These are phyloP conservation scores for Suillus placidus DNA, from an alignment of 768 basidiomycete genomes.

Conservation along the genomic window DNA sequence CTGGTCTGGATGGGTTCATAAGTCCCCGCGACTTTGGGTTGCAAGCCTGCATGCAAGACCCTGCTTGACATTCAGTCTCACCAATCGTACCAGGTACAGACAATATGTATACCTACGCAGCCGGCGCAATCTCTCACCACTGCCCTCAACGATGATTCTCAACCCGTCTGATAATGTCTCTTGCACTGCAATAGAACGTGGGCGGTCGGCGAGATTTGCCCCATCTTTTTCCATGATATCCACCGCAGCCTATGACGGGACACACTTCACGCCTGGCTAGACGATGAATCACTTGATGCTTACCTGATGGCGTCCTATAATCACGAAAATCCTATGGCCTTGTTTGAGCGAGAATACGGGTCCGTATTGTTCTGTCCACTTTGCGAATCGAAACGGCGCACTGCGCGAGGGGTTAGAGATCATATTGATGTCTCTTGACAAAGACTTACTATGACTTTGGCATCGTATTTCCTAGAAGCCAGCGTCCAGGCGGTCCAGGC, in stretches of 20 bases:
- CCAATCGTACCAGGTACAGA: neutral
- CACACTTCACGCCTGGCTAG: neutral
- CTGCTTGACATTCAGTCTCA: neutral
- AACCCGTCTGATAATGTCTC: slow-evolving; percentile 39
- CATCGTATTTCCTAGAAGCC: slow-evolving; percentile 27
- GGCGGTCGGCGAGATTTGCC: slow-evolving; percentile 36
- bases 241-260: slow-evolving; percentile 38
- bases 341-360: slow-evolving; percentile 59
- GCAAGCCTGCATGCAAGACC: neutral
- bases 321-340: slow-evolving; percentile 32
- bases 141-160: slow-evolving; percentile 29
- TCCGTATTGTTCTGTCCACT: slow-evolving; percentile 61
- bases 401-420: neutral
- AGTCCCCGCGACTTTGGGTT: neutral
- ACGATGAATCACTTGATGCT: neutral
- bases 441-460: slow-evolving; percentile 29
- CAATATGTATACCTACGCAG: slow-evolving; percentile 7
- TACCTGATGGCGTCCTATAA: slow-evolving; percentile 28
- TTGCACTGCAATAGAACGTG: slow-evolving; percentile 36
- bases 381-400: slow-evolving; percentile 42
- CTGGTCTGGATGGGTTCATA: neutral
- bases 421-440: neutral
- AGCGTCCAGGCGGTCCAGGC: slow-evolving; percentile 29
- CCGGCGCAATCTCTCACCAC: slow-evolving; percentile 34
- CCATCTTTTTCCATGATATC: slow-evolving; percentile 47